phyloP scores from a whole-genome alignment of 305 asterid genomes.

The Fraxinus albicans region DNA sequence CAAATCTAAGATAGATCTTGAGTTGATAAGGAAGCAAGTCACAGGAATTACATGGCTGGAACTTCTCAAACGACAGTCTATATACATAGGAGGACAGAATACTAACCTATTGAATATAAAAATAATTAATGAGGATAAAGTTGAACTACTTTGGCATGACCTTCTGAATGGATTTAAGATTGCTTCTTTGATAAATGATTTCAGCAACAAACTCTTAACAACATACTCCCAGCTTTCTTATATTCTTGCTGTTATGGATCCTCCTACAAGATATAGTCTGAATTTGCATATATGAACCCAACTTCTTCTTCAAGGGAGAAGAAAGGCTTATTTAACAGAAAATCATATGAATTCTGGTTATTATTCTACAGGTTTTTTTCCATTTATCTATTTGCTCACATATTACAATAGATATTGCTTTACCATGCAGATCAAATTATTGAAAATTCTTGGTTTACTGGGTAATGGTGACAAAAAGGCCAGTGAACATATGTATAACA shows the following conservation, averaged over 20 bases:
- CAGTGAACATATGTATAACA: constrained; percentile 95
- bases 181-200: constrained; percentile 7
- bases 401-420: constrained; percentile 4
- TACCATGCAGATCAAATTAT: constrained; percentile 72
- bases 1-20: too few species aligned
- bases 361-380: not conserved
- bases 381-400: not conserved
- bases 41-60: not conserved
- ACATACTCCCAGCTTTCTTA: constrained; percentile 2
- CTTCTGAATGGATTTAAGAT: constrained; percentile 3
- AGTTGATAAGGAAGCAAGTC: not conserved
- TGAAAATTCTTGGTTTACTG: constrained; percentile 79
- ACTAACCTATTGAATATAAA: not conserved
- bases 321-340: not conserved
- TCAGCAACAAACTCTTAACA: constrained; percentile 13
- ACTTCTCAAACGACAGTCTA: not conserved
- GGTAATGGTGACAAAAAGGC: constrained; percentile 89
- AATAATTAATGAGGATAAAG: not conserved
- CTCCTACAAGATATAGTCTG: constrained; percentile 1
- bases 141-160: not conserved
- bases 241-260: constrained; percentile 17
- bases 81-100: not conserved
- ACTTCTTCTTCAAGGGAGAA: not conserved
- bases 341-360: not conserved
- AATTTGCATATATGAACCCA: not conserved